Evolutionary conservation across 2,329 filamentous ascomycete genomes (phyloP), one percentile per base, ranked within the genome.

Genomic region (Thelonectria rubi): DNA sequence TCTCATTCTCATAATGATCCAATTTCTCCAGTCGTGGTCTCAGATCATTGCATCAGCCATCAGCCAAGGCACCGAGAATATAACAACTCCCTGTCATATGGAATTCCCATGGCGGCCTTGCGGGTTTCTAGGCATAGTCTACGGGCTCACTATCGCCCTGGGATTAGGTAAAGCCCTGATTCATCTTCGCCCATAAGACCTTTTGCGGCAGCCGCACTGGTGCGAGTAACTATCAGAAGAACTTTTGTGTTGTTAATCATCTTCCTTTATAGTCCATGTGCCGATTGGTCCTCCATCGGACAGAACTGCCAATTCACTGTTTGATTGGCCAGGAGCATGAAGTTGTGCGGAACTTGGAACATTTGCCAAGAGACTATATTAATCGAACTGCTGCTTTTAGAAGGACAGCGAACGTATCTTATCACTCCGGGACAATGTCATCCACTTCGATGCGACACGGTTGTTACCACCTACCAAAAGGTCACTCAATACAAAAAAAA

Each of bases 1-100:
- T n/a, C n/a, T n/a, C n/a, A n/a, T n/a, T 18, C 65, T 76, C 21
- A 72, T 74, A 71, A 74, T 72, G 65, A 76, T 72, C 63, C 74
- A 75, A 64, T 69, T 76, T 57, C 66, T 72, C 45, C 70, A 74
- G 46, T 75, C 74, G 9, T 56, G 69, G 50, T 71, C 74, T 17
- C 73, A 76, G 58, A 64, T 75, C 26, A 56, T 73, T 47, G 73
- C 65, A 17, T 69, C 73, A 4, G 68, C 64, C 51, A 69, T 75
- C 47, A 69, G 67, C 49, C 70, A 73, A 20, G 73, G 72, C 17
- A 72, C 68, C 18, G 64, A 68, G 47, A 58, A 52, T 14, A 64
- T 73, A 53, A 42, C 51, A 18, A 72, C 64, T 68, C 72, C 12
- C 37, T 40, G 11, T 14, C 37, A 40, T 73, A 71, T 60, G 62